Percentiles rank a stretch among this genome's conserved stretches.
phyloP scores from a whole-genome alignment of 1,284 basidiomycete genomes.

The Melanopsichium pennsylvanicum region DNA sequence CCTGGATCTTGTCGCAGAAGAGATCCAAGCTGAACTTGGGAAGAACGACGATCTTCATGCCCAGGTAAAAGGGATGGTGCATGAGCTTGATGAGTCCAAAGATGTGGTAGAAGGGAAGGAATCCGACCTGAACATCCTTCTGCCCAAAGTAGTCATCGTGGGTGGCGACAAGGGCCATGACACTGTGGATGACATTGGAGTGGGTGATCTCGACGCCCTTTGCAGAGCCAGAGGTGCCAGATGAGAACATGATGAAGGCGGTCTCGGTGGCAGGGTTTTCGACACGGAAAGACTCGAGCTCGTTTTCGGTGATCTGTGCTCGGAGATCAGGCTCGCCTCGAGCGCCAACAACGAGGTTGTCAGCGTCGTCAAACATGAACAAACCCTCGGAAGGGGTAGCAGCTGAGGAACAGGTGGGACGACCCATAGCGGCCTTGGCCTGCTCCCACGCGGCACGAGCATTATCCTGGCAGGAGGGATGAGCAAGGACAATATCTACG shows the following conservation, averaged over 20 bases:
- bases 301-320: constrained; percentile 30
- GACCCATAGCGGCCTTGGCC: constrained; percentile 32
- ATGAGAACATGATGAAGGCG: constrained; percentile 59
- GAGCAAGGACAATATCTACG: constrained; percentile 45
- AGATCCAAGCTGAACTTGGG: constrained; percentile 76
- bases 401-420: constrained; percentile 6
- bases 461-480: constrained; percentile 43
- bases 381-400: constrained; percentile 26
- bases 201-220: constrained; percentile 63
- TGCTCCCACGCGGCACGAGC: constrained; percentile 47
- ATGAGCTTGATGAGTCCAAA: constrained; percentile 71
- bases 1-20: constrained; percentile 75
- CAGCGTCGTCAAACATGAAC: constrained; percentile 56
- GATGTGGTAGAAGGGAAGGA: constrained; percentile 64
- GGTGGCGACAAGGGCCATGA: constrained; percentile 41
- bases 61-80: constrained; percentile 73
- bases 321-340: constrained; percentile 51
- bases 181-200: constrained; percentile 54
- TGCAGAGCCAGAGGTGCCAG: constrained; percentile 60
- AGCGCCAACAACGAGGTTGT: constrained; percentile 22
- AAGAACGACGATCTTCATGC: constrained; percentile 75
- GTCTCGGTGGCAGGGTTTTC: constrained; percentile 37
- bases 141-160: constrained; percentile 47
- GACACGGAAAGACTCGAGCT: constrained; percentile 43
- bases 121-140: constrained; percentile 47